Percentiles rank a stretch among this genome's conserved stretches.
Evolutionary conservation across 2,329 filamentous ascomycete genomes (phyloP).

Genomic region (Hypoxylon sp.): DNA sequence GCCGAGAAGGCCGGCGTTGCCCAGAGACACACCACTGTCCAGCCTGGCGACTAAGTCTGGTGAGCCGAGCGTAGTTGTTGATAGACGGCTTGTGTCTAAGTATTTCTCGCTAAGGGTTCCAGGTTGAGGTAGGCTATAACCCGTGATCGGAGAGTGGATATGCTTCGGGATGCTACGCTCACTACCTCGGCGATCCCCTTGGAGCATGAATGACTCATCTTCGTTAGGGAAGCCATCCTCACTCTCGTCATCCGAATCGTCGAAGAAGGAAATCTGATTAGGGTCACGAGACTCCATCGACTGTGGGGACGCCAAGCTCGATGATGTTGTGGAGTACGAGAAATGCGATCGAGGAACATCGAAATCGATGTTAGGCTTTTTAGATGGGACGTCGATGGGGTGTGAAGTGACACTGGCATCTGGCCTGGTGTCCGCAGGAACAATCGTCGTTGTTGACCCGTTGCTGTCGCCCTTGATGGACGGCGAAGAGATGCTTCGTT

Average conservation of each 20-base stretch:
- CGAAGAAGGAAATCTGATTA: constrained; percentile 62
- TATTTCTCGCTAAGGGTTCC: constrained; percentile 50
- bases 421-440: constrained; percentile 26
- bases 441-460: constrained; percentile 41
- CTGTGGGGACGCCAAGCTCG: constrained; percentile 55
- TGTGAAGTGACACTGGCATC: constrained; percentile 44
- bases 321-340: constrained; percentile 50
- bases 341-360: constrained; percentile 51
- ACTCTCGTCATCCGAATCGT: constrained; percentile 63
- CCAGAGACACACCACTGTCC: constrained; percentile 47
- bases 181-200: constrained; percentile 41
- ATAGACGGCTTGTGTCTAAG: constrained; percentile 38
- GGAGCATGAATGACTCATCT: constrained; percentile 55
- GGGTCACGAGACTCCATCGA: constrained; percentile 55
- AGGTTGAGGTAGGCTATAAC: constrained; percentile 65
- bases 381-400: constrained; percentile 10
- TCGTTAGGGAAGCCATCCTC: constrained; percentile 56
- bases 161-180: constrained; percentile 47
- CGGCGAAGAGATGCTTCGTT: constrained; percentile 56
- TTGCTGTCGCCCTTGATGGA: constrained; percentile 42
- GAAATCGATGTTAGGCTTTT: constrained; percentile 34
- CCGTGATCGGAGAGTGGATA: constrained; percentile 52
- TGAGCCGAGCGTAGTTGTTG: constrained; percentile 46
- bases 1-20: constrained; percentile 48
- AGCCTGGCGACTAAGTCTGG: constrained; percentile 52